Evolutionary conservation across 495 filamentous ascomycete species (phyloP).

Genomic region (Astrocystis sublimbata): DNA sequence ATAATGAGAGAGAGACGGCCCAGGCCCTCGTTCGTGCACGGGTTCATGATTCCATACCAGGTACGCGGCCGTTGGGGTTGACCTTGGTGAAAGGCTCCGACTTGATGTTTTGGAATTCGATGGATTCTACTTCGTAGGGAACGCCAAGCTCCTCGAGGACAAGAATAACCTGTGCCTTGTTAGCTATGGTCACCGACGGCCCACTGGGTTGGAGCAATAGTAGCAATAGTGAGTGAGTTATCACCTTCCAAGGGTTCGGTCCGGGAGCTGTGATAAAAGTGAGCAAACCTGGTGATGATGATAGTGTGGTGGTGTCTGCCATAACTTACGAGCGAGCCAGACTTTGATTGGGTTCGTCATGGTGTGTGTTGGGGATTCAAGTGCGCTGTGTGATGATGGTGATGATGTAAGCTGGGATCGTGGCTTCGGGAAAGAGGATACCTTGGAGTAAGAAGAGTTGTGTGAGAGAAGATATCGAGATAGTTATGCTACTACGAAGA

Average conservation of each 20-base stretch:
- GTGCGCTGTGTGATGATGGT: not conserved
- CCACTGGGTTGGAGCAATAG: too few relatives aligned
- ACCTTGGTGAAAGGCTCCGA: slow-evolving; percentile 49
- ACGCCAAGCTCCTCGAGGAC: slow-evolving; percentile 62
- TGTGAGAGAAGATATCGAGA: not conserved
- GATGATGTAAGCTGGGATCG: slow-evolving; percentile 13
- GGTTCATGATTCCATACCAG: slow-evolving; percentile 25
- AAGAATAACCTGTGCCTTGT: slow-evolving; percentile 50
- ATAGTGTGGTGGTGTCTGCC: not conserved
- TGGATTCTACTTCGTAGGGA: slow-evolving; percentile 51
- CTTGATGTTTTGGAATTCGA: slow-evolving; percentile 61
- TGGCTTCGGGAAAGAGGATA: not conserved
- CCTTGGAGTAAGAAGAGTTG: not conserved
- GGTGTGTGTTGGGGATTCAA: not conserved
- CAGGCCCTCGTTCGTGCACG: not conserved
- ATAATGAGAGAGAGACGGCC: not conserved
- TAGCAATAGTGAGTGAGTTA: not conserved
- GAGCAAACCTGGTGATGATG: not conserved
- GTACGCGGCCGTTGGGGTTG: slow-evolving; percentile 70
- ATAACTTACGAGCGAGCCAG: not conserved
- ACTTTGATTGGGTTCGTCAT: not conserved
- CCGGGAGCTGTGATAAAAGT: not conserved
- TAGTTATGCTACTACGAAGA: not conserved
- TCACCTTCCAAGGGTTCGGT: not conserved
- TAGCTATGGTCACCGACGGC: not conserved